Base-by-base conservation (phyloP, 2,329 filamentous ascomycete species). In the Sporothrix pseudoabietina region DNA sequence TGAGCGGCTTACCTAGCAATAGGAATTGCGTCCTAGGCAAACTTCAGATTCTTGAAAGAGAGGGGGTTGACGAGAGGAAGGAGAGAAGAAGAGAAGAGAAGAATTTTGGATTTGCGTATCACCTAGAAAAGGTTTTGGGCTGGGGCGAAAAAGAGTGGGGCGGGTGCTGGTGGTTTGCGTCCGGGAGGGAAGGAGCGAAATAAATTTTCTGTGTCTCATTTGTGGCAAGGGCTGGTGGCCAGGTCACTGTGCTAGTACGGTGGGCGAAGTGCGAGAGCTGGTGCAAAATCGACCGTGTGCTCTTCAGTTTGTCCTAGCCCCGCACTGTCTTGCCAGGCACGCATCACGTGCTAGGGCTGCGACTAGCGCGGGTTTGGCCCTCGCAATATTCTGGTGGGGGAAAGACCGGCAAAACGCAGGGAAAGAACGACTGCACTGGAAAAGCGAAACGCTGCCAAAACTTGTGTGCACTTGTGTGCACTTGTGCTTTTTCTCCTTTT, bases 1-100 rank as follows among this genome's bases (percentile, higher is more conserved):
- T 73, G 69, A 75, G 26, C 73, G 74, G 76, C 77, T 74, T 75
- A 78, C 77, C 77, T 78, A 73, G 77, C 77, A 77, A 78, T 76
- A 75, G 22, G 55, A 69, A 76, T 78, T 77, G 76, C 77, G 77
- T 78, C 77, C 77, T 78, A 76, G 75, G 77, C 76, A 77, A 78
- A 74, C 75, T 75, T 75, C 75, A 77, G 76, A 77, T 76, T 54
- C 55, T 74, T 76, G 39, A 35, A 16, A 30, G 71, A 66, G 72
- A 69, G 59, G 68, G 61, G 74, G 73, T 73, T 73, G 73, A 66
- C 44, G 61, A 71, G 41, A 47, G 72, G 57, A 44, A 72, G 68
- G 69, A 73, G 55, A 44, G 10, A 52, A 65, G 61, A 69, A 16
- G 41, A 49, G 22, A 16, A 49, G 22, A 9, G 9, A 54, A 61